Conservation (phyloP, 148 eudicot species). For the Nepenthes mirabilis region DNA sequence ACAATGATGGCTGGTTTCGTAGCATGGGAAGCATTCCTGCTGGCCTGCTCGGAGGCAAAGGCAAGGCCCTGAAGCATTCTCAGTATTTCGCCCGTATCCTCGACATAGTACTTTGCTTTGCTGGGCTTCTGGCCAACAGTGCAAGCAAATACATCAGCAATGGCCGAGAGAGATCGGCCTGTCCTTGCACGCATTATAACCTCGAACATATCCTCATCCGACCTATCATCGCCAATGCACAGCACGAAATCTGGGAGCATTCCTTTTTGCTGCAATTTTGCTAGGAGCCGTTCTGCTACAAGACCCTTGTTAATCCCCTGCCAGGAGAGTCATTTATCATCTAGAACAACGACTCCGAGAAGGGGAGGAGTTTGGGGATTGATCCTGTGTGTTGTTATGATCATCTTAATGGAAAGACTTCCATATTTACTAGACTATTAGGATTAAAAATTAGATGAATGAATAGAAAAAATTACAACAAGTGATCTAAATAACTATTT, state of each 20-base stretch:
- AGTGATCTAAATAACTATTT: too few species aligned
- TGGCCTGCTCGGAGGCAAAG: slow-evolving; percentile 35
- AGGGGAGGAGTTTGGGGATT: too few species aligned
- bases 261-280: slow-evolving; percentile 39
- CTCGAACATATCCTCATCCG: slow-evolving; percentile 86
- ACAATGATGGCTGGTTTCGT: slow-evolving; percentile 17
- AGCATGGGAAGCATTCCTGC: slow-evolving; percentile 7
- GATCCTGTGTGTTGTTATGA: too few species aligned
- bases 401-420: too few species aligned
- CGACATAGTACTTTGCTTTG: slow-evolving; percentile 70
- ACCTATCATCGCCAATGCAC: slow-evolving; percentile 71
- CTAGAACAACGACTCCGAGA: too few species aligned
- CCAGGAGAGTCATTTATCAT: background rate
- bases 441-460: too few species aligned
- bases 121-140: slow-evolving; percentile 77
- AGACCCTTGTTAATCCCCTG: slow-evolving; percentile 72
- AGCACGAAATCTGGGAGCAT: slow-evolving; percentile 77
- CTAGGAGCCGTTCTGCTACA: slow-evolving; percentile 51
- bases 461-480: too few species aligned
- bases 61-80: slow-evolving; percentile 61
- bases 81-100: slow-evolving; percentile 47
- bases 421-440: too few species aligned
- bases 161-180: slow-evolving; percentile 46
- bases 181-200: slow-evolving; percentile 49
- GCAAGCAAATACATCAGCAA: slow-evolving; percentile 67